Conservation (phyloP, 179 eudicot genomes). For the Sideroxylon spinosum region DNA sequence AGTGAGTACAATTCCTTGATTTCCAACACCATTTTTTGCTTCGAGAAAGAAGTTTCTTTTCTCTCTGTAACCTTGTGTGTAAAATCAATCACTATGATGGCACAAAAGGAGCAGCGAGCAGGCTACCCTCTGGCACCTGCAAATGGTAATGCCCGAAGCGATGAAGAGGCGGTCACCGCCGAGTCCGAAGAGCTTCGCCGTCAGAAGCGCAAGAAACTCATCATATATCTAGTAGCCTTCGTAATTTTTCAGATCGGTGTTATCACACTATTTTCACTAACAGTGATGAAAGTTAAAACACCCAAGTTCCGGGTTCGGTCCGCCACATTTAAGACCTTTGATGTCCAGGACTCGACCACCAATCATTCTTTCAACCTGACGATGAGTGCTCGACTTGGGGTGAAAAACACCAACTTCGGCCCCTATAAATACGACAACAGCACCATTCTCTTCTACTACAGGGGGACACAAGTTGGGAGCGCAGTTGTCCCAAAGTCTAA, state of each 20-base stretch:
- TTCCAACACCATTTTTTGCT: no score
- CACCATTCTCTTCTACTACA: slow-evolving; percentile 17
- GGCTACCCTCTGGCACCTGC: not conserved
- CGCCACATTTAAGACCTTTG: slow-evolving; percentile 12
- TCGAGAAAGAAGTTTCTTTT: no score
- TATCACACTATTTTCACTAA: slow-evolving; percentile 15
- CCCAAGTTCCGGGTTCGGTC: slow-evolving; percentile 23
- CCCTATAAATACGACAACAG: not conserved
- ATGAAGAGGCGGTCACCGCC: not conserved
- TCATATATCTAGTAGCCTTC: slow-evolving; percentile 1
- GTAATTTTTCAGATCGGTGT: slow-evolving; percentile 15
- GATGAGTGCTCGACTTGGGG: not conserved
- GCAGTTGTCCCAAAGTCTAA: not conserved
- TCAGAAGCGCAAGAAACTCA: slow-evolving; percentile 11
- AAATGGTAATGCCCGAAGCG: not conserved
- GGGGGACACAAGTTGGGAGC: slow-evolving; percentile 7
- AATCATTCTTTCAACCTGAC: not conserved
- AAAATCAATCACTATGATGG: no score
- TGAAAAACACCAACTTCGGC: not conserved
- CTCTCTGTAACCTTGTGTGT: no score
- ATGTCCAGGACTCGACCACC: not conserved
- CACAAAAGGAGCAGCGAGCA: no score
- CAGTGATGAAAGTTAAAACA: slow-evolving; percentile 18
- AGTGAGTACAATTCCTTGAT: no score
- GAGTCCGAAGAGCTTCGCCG: no score